Base-by-base conservation (phyloP, 2,329 filamentous ascomycete species). In the Ceratocystis harringtonii region DNA sequence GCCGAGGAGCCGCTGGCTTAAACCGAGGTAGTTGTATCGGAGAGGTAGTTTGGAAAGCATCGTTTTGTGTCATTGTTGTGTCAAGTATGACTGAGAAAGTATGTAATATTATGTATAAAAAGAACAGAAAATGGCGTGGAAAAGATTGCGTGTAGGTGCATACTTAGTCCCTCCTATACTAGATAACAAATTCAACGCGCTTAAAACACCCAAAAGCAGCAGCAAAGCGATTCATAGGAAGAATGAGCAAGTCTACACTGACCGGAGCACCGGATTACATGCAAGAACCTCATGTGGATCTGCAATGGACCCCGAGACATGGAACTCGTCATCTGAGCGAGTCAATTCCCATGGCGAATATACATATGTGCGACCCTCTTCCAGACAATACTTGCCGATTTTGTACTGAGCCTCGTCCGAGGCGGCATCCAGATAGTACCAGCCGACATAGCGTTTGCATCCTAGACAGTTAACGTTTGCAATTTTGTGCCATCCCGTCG, bases 1-100 rank as follows among this genome's bases (percentile, higher is more conserved):
- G 91, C 92, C 1, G 90, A 92, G 74, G 94, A 99, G 81, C 85
- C 89, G 48, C 85, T 74, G 68, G 65, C 63, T 44, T 78, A 72
- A 73, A 41, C 7, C 28, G 8, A 30, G 19, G n/a, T 22, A 7
- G 8, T 17, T 25, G 32, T 36, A 36, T 36, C 2, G 8, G 10
- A 2, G 32, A 36, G 32, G 32, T 41, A 12, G 17, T 6, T 52
- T 58, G 55, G 25, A 32, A 32, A 32, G 10, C 5, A 2, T 50
- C 8, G 19, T 50, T 30, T 57, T 30, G 28, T n/a, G 15, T 32
- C 10, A 6, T 55, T 22, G 22, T 55, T 55, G 50, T 55, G 12
- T 22, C 36, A 41, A 55, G n/a, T 15, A 55, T 25, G 50, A 12
- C 17, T 55, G 5, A 28, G 50, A 62, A 62, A 8, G 41, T 22